Evolutionary conservation across 2,329 filamentous ascomycete species (phyloP), one percentile per base, ranked within the genome.

Genomic region (Setomelanomma holmii): DNA sequence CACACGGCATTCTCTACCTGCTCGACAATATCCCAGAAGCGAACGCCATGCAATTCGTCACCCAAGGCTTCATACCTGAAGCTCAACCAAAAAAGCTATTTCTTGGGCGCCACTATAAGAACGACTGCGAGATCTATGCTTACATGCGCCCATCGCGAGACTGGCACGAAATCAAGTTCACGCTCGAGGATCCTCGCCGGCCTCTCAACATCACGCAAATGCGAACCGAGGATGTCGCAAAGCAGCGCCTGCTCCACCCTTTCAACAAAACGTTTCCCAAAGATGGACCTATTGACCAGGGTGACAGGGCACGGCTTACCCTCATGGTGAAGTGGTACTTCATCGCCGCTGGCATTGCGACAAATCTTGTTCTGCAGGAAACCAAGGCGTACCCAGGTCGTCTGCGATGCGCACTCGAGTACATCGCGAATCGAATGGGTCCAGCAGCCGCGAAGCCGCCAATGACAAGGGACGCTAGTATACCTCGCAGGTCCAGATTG

Each of bases 271-370:
- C 52, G 12, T 55, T 40, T 44, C 43, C 45, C 2, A 42, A 45
- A 17, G n/a, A 36, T 24, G 14, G 21, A 11, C 21, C 14, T n/a
- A 40, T 53, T 22, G 40, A 39, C 22, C 44, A 51, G 36, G 19
- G 16, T 12, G 49, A 53, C 14, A 48, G 42, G 30, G 43, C 43
- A 4, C 41, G 49, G 20, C 43, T 55, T 8, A 47, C 47, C 14
- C 27, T 52, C 4, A 41, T 55, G 30, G 44, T 58, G 8, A 55
- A 53, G 45, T 58, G 45, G 34, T 58, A 58, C 38, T 58, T 59
- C 33, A 27, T 56, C 24, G 56, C 47, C 21, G 56, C 58, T 6
- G 56, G 53, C 3, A 52, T 61, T n/a, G 53, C 51, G 11, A 52
- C 45, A 17, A 33, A 56, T 30, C 38, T 49, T 20, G 34, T 61